phyloP scores from a whole-genome alignment of 2,329 filamentous ascomycete genomes.

The Ophiocordyceps sinensis region DNA sequence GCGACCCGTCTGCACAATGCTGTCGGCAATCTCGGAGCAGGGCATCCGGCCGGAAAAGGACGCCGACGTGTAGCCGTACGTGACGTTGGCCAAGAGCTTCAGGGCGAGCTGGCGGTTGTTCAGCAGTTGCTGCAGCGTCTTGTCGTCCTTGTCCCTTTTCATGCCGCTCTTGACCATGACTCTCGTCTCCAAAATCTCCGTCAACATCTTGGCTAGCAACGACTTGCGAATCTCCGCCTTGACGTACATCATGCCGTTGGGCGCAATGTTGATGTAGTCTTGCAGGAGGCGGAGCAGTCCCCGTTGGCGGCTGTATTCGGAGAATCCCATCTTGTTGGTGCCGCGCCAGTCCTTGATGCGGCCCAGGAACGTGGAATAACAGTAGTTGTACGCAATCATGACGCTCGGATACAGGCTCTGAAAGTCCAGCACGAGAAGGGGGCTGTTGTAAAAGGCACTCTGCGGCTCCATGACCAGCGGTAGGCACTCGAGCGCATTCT shows the following conservation, averaged over 20 bases:
- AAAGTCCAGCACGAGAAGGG: slow-evolving; percentile 83
- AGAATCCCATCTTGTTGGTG: slow-evolving; percentile 86
- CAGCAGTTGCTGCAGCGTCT: slow-evolving; percentile 66
- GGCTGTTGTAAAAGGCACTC: slow-evolving; percentile 84
- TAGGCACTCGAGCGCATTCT: slow-evolving; percentile 88
- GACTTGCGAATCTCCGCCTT: slow-evolving; percentile 79
- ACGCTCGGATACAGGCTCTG: slow-evolving; percentile 93
- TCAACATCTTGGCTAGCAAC: slow-evolving; percentile 87
- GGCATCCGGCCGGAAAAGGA: slow-evolving; percentile 97
- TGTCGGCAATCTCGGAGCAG: slow-evolving; percentile 93
- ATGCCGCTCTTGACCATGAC: slow-evolving; percentile 98
- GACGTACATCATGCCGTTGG: slow-evolving; percentile 93
- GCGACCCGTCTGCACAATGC: slow-evolving; percentile 88
- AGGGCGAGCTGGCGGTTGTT: slow-evolving; percentile 90
- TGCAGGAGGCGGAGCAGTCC: slow-evolving; percentile 64
- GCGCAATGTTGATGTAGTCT: slow-evolving; percentile 80
- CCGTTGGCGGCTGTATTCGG: slow-evolving; percentile 66
- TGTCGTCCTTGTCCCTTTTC: slow-evolving; percentile 86
- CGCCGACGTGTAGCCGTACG: slow-evolving; percentile 93
- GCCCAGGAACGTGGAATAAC: slow-evolving; percentile 91
- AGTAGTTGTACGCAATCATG: slow-evolving; percentile 99
- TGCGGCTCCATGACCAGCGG: slow-evolving; percentile 96
- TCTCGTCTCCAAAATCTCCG: slow-evolving; percentile 86
- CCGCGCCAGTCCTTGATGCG: slow-evolving; percentile 80
- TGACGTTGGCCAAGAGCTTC: slow-evolving; percentile 96